Evolutionary conservation across 2,329 filamentous ascomycete species (phyloP).

Genomic region (Epichloe gansuensis): DNA sequence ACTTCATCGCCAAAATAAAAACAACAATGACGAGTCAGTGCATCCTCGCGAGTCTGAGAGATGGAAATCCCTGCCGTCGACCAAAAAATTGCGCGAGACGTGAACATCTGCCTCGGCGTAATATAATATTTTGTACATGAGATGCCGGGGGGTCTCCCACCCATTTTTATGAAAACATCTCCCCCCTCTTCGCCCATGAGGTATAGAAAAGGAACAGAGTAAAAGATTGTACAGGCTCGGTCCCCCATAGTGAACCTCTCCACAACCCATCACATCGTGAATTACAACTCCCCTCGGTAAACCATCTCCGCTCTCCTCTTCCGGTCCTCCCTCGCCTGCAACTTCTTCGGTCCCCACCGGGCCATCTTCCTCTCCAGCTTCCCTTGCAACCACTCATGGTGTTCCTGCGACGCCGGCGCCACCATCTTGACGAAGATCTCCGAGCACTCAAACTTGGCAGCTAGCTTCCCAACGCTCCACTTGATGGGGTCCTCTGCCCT

Average conservation of each 20-base stretch:
- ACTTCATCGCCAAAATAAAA: neutral
- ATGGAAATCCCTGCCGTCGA: neutral
- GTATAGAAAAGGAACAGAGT: neutral
- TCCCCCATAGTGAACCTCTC: neutral
- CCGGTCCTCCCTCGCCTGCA: conserved; percentile 42
- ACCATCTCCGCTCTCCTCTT: conserved; percentile 40
- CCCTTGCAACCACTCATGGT: conserved; percentile 31
- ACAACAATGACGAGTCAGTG: neutral
- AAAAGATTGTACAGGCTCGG: neutral
- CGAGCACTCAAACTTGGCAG: conserved; percentile 42
- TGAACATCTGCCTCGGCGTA: neutral
- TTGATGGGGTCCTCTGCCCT: conserved; percentile 37
- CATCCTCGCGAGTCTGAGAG: neutral
- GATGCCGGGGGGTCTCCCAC: neutral
- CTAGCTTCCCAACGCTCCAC: conserved; percentile 42
- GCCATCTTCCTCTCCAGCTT: conserved; percentile 35
- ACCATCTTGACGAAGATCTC: conserved; percentile 46
- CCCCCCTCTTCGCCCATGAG: neutral
- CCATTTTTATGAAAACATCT: neutral
- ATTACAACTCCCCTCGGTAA: conserved; percentile 37
- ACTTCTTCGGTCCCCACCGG: conserved; percentile 45
- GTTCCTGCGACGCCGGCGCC: conserved; percentile 33
- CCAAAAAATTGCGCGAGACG: neutral
- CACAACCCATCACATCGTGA: neutral
- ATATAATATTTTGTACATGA: conserved; percentile 2